Evolutionary conservation across 2,329 filamentous ascomycete genomes (phyloP), one percentile per base, ranked within the genome.

Genomic region (Clarireedia monteithiana): DNA sequence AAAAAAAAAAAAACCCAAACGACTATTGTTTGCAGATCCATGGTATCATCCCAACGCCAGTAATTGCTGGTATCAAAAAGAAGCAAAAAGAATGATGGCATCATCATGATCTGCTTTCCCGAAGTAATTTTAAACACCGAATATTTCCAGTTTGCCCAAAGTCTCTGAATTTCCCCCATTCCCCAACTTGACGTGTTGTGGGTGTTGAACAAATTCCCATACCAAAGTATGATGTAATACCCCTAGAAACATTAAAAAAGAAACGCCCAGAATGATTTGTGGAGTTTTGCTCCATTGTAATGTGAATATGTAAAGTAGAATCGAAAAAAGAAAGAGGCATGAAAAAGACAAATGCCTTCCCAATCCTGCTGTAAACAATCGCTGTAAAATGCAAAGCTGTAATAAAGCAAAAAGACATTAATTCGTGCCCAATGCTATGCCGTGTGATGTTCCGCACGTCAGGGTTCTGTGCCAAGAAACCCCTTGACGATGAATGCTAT

Each of bases 31-130:
- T 59, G 56, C 57, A 62, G 59, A 57, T 58, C 63, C 62, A 58
- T 66, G 64, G 64, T 66, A 66, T 66, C 64, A 66, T 66, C 63
- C 64, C 53, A 63, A 63, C 63, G 59, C 63, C 64, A 40, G 15
- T 51, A 58, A 58, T 44, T 44, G 48, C 59, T 56, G 58, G 59
- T 63, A 62, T 62, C 59, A 63, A 63, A 61, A 58, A 39, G 39
- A 58, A 58, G 48, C 50, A 53, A 26, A 52, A 56, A 45, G 14
- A 59, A 57, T 58, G 38, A 53, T 50, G 44, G 30, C 26, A 53
- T 44, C 30, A 44, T 15, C 40, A 52, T 62, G 47, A 58, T 64
- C 61, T 62, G 56, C 59, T 59, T 50, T 61, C 61, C 58, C 58
- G 44, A 50, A 42, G 50, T 53, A 44, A 48, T 51, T 50, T 58